Conservation (phyloP, 2,329 filamentous ascomycete species). For the Blastomyces emzantsi region DNA sequence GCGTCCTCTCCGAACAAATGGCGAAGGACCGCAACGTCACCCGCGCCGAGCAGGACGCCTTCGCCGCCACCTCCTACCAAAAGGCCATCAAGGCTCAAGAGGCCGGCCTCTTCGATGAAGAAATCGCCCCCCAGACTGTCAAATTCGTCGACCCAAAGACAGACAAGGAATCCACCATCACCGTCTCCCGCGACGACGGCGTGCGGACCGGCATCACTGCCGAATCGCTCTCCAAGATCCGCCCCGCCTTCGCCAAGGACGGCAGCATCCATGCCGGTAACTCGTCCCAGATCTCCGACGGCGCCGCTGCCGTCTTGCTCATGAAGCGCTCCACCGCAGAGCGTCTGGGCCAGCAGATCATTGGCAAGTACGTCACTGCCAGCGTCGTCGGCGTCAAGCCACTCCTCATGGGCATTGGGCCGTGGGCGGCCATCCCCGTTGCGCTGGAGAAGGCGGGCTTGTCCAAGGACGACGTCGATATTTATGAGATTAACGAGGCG, state of each 20-base stretch:
- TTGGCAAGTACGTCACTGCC: conserved; percentile 86
- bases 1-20: conserved; percentile 87
- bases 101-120: conserved; percentile 81
- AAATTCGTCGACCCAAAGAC: conserved; percentile 87
- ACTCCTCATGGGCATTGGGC: conserved; percentile 90
- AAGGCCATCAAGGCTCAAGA: conserved; percentile 76
- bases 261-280: conserved; percentile 95
- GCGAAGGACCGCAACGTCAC: conserved; percentile 70
- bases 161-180: conserved; percentile 72
- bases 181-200: conserved; percentile 78
- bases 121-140: conserved; percentile 79
- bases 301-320: conserved; percentile 85
- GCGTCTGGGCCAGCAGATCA: conserved; percentile 73
- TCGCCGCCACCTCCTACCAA: conserved; percentile 85
- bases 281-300: conserved; percentile 90
- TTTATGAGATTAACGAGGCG: conserved; percentile 98
- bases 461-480: conserved; percentile 81
- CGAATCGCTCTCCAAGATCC: conserved; percentile 85
- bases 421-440: conserved; percentile 91
- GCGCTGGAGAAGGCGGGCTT: conserved; percentile 83
- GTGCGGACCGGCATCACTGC: conserved; percentile 75
- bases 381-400: conserved; percentile 83
- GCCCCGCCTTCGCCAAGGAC: conserved; percentile 79
- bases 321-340: conserved; percentile 93
- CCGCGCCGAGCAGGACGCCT: conserved; percentile 74